Evolutionary conservation across 106 monocot genomes (phyloP).

Genomic region (Dioscorea dumetorum): DNA sequence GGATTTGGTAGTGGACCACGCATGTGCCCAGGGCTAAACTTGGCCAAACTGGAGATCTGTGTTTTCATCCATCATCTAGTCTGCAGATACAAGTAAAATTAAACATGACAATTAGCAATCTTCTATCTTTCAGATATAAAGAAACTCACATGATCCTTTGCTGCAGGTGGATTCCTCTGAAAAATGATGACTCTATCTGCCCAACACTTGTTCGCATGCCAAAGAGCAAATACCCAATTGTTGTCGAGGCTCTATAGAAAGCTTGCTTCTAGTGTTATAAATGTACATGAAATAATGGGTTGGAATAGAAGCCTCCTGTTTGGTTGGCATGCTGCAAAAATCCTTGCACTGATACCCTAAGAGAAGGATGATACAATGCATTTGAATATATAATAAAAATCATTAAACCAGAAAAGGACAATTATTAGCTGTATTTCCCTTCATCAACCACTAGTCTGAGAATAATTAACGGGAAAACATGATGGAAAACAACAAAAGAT

Average conservation of each 20-base stretch:
- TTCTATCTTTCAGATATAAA: background rate
- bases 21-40: conserved; percentile 30
- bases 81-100: conserved; percentile 23
- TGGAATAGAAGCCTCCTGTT: no score
- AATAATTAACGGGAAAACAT: no score
- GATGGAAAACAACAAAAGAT: background rate
- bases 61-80: conserved; percentile 36
- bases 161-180: conserved; percentile 28
- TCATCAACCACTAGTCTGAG: background rate
- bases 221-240: conserved; percentile 29
- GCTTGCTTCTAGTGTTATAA: no score
- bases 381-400: no score
- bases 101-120: background rate
- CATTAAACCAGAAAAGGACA: no score
- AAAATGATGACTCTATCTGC: conserved; percentile 15
- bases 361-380: no score
- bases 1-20: conserved; percentile 36
- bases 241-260: conserved; percentile 10
- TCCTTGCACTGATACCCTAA: no score
- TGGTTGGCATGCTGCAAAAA: no score
- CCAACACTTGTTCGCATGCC: conserved; percentile 31
- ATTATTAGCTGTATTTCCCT: no score
- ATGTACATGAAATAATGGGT: no score
- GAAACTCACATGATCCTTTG: background rate
- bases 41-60: conserved; percentile 36